Evolutionary conservation across 1,139 yeast genomes (phyloP).

Genomic region (Candida sp.): DNA sequence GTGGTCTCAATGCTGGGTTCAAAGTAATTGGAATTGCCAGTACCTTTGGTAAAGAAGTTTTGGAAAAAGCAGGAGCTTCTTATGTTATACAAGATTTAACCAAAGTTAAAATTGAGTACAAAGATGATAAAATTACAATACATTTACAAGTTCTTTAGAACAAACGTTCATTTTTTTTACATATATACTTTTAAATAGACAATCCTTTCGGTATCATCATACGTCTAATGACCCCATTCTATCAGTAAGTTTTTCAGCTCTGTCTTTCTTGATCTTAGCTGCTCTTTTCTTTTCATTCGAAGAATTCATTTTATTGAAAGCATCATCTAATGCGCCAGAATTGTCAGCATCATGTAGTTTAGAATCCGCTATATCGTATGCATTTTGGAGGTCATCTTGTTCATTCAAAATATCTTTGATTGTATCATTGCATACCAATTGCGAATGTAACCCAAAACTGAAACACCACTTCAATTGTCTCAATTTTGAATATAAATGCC

Average conservation of each 20-base stretch:
- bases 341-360: slow-evolving; percentile 10
- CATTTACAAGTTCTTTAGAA: slow-evolving; percentile 2
- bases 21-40: slow-evolving; percentile 19
- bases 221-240: slow-evolving; percentile 22
- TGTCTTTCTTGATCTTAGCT: slow-evolving; percentile 30
- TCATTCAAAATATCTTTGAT: slow-evolving; percentile 43
- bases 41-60: slow-evolving; percentile 13
- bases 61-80: slow-evolving; percentile 18
- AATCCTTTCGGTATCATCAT: background rate
- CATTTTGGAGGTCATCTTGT: slow-evolving; percentile 26
- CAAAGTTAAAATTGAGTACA: slow-evolving; percentile 7
- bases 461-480: slow-evolving; percentile 70
- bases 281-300: slow-evolving; percentile 29
- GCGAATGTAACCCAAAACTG: slow-evolving; percentile 64
- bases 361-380: slow-evolving; percentile 9
- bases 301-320: slow-evolving; percentile 14
- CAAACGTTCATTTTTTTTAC: background rate
- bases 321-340: slow-evolving; percentile 13
- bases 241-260: slow-evolving; percentile 29
- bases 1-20: slow-evolving; percentile 18
- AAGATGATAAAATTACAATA: slow-evolving; percentile 2
- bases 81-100: slow-evolving; percentile 15
- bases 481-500: slow-evolving; percentile 63
- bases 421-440: slow-evolving; percentile 49
- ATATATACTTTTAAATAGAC: background rate